Evolutionary conservation across 352 stramenopile genomes (phyloP), one percentile per base, ranked within the genome.

Genomic region (Ophiocytium majus): DNA sequence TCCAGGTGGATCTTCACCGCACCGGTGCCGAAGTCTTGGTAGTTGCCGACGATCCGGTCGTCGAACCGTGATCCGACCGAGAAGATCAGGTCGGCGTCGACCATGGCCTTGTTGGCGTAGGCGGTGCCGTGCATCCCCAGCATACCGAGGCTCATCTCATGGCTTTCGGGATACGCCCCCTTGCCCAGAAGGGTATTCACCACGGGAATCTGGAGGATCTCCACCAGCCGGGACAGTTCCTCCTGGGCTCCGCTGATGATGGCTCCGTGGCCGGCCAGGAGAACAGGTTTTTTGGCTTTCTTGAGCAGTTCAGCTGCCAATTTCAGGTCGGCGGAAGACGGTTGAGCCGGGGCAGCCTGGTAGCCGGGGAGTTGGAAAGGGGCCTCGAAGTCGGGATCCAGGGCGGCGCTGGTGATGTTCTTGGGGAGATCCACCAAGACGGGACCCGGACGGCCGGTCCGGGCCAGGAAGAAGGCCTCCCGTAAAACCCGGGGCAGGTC

Each of bases 121-220:
- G 57, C 23, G 57, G 57, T 71, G 19, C 57, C 57, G 19, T 23
- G 57, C 57, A 71, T 23, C 28, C 57, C 57, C 19, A 71, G 57
- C 28, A 23, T 28, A 28, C 57, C 57, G 57, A 28, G 23, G 19
- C 19, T 71, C 57, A 71, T 23, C 57, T 23, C 19, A 71, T 71
- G 57, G 57, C 28, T 28, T 23, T 71, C 57, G 57, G 57, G 57
- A 28, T 23, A 23, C 19, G 28, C 57, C 57, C 19, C 57, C 57
- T 71, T 71, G 57, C 57, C 57, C 19, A 71, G 57, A 28, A 71
- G 57, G 57, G 57, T 28, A 23, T 71, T 71, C 57, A 71, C 57
- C 19, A 71, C 28, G 19, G 57, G 57, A 28, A 28, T 28, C 19
- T 71, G 23, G 19, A 71, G 57, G 19, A 23, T 23, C 57, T 71